Percentiles rank a stretch among this genome's conserved stretches.
phyloP scores from a whole-genome alignment of 805 yeast genomes.

The Sporopachydermia lactativora region DNA sequence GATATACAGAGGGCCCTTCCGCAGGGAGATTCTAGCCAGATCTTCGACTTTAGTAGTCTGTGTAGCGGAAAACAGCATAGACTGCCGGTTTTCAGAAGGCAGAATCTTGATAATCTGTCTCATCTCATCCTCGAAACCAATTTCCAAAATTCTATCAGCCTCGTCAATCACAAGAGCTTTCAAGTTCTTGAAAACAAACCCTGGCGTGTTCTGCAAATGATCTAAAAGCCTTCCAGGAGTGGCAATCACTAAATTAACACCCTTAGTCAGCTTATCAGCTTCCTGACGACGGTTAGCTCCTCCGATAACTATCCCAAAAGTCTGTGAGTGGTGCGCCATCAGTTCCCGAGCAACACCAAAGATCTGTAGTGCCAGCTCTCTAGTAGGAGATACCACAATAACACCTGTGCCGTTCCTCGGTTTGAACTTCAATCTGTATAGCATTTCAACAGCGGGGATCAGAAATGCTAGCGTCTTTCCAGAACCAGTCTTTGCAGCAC shows the following conservation, averaged over 20 bases:
- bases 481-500: constrained; percentile 99
- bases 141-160: constrained; percentile 95
- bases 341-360: constrained; percentile 96
- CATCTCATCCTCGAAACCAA: constrained; percentile 99
- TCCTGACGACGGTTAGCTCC: constrained; percentile 97
- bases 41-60: constrained; percentile 98
- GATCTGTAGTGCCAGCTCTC: constrained; percentile 94
- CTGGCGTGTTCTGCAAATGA: constrained; percentile 90
- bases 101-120: constrained; percentile 86
- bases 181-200: constrained; percentile 87
- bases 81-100: constrained; percentile 86
- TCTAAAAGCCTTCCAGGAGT: constrained; percentile 96
- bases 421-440: constrained; percentile 82
- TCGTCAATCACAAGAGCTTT: constrained; percentile 93
- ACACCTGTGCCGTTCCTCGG: constrained; percentile 99
- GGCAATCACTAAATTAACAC: constrained; percentile 88
- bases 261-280: constrained; percentile 86
- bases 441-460: constrained; percentile 88
- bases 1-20: constrained; percentile 87
- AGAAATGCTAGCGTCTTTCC: constrained; percentile 95
- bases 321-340: constrained; percentile 82
- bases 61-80: constrained; percentile 98
- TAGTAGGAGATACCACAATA: constrained; percentile 88
- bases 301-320: constrained; percentile 93
- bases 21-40: constrained; percentile 87